Base-by-base conservation (phyloP, 768 basidiomycete genomes). In the Imleria badia region DNA sequence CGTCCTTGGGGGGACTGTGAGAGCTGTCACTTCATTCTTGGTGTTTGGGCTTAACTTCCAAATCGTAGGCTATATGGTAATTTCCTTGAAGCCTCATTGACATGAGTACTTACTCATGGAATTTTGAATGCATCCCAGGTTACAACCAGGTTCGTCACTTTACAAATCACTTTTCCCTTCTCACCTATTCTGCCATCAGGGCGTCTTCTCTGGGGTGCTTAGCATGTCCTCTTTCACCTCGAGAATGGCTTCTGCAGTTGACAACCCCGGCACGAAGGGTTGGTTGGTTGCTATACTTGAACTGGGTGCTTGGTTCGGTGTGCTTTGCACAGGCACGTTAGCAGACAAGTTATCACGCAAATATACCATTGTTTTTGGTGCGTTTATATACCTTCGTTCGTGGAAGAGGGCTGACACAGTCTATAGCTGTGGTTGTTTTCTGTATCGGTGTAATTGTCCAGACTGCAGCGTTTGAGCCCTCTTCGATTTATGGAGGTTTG, bases 171-270 rank as follows among this genome's bases (percentile, higher is more conserved):
- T 20, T 10, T 12, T 39, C 35, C 48, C 45, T 30, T 56, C 48
- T 36, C 14, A 52, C 42, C 19, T 39, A 26, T 8, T 23, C 43
- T 43, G 26, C 20, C 26, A 31, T n/a, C 59, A 87, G 80, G 87
- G 87, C 63, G 88, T 90, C 15, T 89, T 90, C 70, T 89, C 87
- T 31, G 82, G 85, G 56, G 86, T 89, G 29, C 80, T 90, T 43
- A 76, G 77, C 33, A 83, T 84, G 82, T 48, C 64, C 38, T 76
- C 78, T 12, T 85, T 85, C 60, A 70, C 78, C 35, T 26, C 69
- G 9, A 67, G 81, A 36, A 87, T 87, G 85, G 78, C 71, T 3
- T 73, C 76, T 22, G 83, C 80, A 26, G 26, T 26, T 26, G 26
- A 26, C 26, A 62, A 86, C 57, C 22, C 81, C 8, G 75, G 72